These are phyloP conservation scores for Lepidium sativum DNA, from an alignment of 345 rosid species.

Conservation along the genomic window DNA sequence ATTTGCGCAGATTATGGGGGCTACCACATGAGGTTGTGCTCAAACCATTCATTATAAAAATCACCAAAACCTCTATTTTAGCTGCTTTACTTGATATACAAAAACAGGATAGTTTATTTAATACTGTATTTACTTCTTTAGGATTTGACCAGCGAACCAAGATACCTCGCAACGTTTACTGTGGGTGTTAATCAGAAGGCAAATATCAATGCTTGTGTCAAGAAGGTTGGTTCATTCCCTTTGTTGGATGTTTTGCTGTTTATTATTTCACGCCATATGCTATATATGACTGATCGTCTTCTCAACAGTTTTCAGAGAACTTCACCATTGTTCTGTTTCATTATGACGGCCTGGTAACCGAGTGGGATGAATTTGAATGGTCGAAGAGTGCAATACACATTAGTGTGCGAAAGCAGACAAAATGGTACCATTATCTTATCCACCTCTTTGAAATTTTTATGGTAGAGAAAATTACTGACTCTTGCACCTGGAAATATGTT, in stretches of 20 bases:
- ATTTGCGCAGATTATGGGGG: conserved; percentile 85
- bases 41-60: neutral
- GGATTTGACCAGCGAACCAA: conserved; percentile 66
- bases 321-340: conserved; percentile 90
- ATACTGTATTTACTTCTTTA: conserved; percentile 28
- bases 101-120: neutral
- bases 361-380: conserved; percentile 99
- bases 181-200: conserved; percentile 70
- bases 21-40: conserved; percentile 74
- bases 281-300: conserved; percentile 19
- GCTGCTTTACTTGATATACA: conserved; percentile 7
- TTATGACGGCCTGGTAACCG: conserved; percentile 78
- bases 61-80: neutral
- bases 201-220: conserved; percentile 76
- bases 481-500: conserved; percentile 14
- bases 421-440: conserved; percentile 49
- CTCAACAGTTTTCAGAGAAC: conserved; percentile 73
- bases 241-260: neutral
- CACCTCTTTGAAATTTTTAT: neutral
- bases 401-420: conserved; percentile 77
- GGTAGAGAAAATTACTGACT: neutral
- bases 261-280: neutral
- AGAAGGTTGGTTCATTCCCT: conserved; percentile 52
- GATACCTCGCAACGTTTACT: conserved; percentile 84
- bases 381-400: conserved; percentile 89